phyloP scores from a whole-genome alignment of 495 filamentous ascomycete genomes.

The Penicillium daleae region DNA sequence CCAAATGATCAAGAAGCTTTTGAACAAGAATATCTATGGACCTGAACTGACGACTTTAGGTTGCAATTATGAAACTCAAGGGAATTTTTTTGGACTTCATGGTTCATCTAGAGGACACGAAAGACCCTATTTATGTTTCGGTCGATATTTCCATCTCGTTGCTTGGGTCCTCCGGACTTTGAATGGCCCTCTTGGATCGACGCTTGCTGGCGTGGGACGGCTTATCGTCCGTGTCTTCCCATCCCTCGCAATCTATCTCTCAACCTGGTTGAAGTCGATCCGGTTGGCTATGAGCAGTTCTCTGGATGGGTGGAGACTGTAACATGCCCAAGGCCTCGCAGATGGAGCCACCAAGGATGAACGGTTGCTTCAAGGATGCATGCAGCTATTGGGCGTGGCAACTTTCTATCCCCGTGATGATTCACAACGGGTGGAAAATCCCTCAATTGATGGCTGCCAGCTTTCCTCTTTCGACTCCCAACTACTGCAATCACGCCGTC shows the following conservation, averaged over 20 bases:
- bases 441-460: conserved; percentile 42
- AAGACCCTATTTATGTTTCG: conserved; percentile 53
- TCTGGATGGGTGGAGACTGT: conserved; percentile 42
- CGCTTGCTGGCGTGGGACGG: conserved; percentile 40
- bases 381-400: conserved; percentile 47
- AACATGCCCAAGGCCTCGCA: conserved; percentile 41
- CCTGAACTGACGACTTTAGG: conserved; percentile 21
- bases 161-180: conserved; percentile 24
- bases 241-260: conserved; percentile 38
- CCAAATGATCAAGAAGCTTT: conserved; percentile 24
- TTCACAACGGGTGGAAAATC: conserved; percentile 45
- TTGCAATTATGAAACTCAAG: conserved; percentile 41
- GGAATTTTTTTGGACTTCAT: conserved; percentile 36
- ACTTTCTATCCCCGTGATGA: conserved; percentile 31
- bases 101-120: conserved; percentile 34
- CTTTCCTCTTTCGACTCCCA: conserved; percentile 32
- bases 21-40: conserved; percentile 30
- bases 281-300: conserved; percentile 43
- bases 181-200: conserved; percentile 42
- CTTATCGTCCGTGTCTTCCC: conserved; percentile 43
- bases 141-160: conserved; percentile 36
- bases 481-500: conserved; percentile 42
- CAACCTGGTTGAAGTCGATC: conserved; percentile 35
- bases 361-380: conserved; percentile 48
- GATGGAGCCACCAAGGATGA: conserved; percentile 40